Percentiles rank a stretch among this genome's conserved stretches.
phyloP scores from a whole-genome alignment of 2,329 filamentous ascomycete species.

The Claviceps sp. region DNA sequence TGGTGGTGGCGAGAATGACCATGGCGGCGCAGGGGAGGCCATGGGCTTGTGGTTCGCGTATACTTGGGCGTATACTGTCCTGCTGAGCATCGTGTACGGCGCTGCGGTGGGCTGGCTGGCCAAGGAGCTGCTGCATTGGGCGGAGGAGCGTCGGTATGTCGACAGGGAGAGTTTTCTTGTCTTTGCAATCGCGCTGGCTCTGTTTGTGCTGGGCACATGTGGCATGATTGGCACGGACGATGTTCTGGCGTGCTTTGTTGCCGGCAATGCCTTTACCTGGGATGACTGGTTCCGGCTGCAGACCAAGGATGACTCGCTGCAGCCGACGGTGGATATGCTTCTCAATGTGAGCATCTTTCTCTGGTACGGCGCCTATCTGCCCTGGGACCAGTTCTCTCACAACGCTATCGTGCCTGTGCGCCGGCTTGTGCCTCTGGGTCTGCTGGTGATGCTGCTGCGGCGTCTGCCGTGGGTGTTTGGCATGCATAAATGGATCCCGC shows the following conservation, averaged over 20 bases:
- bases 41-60: conserved; percentile 75
- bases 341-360: conserved; percentile 81
- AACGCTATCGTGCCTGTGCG: conserved; percentile 61
- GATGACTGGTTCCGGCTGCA: conserved; percentile 90
- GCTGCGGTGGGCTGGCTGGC: conserved; percentile 66
- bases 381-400: conserved; percentile 57
- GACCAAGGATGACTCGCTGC: conserved; percentile 81
- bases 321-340: conserved; percentile 89
- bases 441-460: conserved; percentile 64
- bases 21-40: conserved; percentile 46
- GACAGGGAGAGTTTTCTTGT: conserved; percentile 81
- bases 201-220: conserved; percentile 79
- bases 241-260: conserved; percentile 82
- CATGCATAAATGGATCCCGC: conserved; percentile 62
- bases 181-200: conserved; percentile 69
- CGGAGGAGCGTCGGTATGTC: conserved; percentile 67
- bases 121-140: conserved; percentile 72
- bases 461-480: conserved; percentile 64
- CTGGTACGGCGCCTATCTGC: conserved; percentile 79
- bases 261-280: conserved; percentile 82
- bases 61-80: conserved; percentile 71
- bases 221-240: conserved; percentile 83
- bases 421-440: conserved; percentile 58
- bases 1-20: conserved; percentile 39
- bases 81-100: conserved; percentile 68